Conservation (phyloP, 306 rosid genomes). For the Ormosia emarginata region DNA sequence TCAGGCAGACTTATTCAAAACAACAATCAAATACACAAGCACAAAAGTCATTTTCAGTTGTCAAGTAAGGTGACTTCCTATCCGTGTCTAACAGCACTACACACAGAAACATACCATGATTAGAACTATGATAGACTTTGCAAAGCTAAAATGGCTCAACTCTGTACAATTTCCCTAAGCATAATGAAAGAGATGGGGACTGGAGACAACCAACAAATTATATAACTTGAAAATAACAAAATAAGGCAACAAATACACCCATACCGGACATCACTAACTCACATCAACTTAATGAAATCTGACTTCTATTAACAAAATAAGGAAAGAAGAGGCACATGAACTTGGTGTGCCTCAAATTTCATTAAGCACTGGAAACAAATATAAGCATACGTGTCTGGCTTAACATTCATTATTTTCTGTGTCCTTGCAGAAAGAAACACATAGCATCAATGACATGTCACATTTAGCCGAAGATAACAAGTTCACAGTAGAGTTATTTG, state of each 20-base stretch:
- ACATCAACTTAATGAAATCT: too few species aligned
- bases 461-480: background rate
- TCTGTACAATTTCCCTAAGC: background rate
- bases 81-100: background rate
- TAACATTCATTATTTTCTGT: background rate
- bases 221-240: too few species aligned
- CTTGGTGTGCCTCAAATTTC: background rate
- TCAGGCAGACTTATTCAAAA: constrained; percentile 1
- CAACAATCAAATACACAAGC: background rate
- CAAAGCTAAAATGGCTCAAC: background rate
- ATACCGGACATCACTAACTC: too few species aligned
- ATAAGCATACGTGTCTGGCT: background rate
- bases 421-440: background rate
- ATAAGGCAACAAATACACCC: too few species aligned
- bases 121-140: background rate
- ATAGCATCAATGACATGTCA: constrained; percentile 5
- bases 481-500: background rate
- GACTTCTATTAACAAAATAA: background rate
- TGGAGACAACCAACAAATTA: too few species aligned
- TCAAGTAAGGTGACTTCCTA: background rate
- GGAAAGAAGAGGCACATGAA: background rate
- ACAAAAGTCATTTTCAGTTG: background rate
- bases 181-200: too few species aligned
- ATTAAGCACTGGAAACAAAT: background rate
- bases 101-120: background rate